Evolutionary conservation across 1,284 basidiomycete genomes (phyloP).

Genomic region (Phellopilus nigrolimitatus): DNA sequence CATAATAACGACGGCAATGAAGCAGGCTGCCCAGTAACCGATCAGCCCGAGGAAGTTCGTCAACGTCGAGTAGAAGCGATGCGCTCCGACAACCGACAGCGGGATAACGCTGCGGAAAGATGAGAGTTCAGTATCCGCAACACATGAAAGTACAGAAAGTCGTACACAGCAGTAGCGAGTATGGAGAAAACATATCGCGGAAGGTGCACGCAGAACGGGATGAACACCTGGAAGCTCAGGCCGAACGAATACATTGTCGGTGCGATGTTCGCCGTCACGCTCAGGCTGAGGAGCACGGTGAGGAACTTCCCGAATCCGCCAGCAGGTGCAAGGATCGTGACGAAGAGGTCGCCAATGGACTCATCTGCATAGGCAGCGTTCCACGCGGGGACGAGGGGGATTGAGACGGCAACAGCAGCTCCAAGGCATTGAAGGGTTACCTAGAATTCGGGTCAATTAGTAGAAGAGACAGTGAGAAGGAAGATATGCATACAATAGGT

Average conservation of each 20-base stretch:
- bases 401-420: constrained; percentile 61
- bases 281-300: constrained; percentile 77
- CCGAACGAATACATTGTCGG: constrained; percentile 81
- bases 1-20: constrained; percentile 51
- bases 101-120: constrained; percentile 39
- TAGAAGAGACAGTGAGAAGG: not conserved
- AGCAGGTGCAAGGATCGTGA: constrained; percentile 65
- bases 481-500: constrained; percentile 48
- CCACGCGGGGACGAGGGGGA: constrained; percentile 65
- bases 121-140: not conserved
- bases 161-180: constrained; percentile 74
- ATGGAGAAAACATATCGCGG: constrained; percentile 88
- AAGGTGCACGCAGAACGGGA: constrained; percentile 62
- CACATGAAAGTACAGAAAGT: constrained; percentile 18
- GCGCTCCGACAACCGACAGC: constrained; percentile 62
- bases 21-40: constrained; percentile 66
- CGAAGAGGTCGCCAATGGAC: constrained; percentile 71
- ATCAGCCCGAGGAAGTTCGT: constrained; percentile 70
- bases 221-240: constrained; percentile 75
- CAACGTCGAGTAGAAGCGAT: constrained; percentile 60
- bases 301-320: constrained; percentile 83
- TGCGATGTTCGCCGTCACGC: constrained; percentile 81
- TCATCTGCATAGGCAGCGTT: constrained; percentile 51
- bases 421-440: constrained; percentile 68
- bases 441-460: constrained; percentile 28